A percentile compares a stretch with the other conserved stretches of the same genome.
These are phyloP conservation scores for Triticum urartu DNA, from an alignment of 176 grass and related monocot species.

Conservation along the genomic window DNA sequence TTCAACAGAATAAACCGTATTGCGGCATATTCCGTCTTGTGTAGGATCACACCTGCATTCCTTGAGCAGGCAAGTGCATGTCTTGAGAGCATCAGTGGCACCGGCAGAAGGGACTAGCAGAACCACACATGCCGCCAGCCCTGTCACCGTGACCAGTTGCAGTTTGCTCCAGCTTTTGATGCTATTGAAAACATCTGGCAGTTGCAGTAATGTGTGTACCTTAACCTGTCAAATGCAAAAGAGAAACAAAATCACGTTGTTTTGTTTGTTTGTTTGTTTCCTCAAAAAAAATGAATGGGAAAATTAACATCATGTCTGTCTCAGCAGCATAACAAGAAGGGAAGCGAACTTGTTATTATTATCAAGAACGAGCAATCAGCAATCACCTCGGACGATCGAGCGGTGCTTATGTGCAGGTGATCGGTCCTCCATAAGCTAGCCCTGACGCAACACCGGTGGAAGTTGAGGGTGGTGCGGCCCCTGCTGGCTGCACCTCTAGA, in stretches of 20 bases:
- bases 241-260: not conserved
- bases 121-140: slow-evolving; percentile 57
- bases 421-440: slow-evolving; percentile 19
- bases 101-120: slow-evolving; percentile 71
- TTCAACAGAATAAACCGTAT: not conserved
- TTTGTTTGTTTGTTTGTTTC: too few species aligned
- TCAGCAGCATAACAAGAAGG: not conserved
- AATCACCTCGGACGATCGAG: slow-evolving; percentile 34
- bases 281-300: not conserved
- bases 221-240: slow-evolving; percentile 38
- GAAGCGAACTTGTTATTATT: not conserved
- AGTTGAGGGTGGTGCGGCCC: not conserved
- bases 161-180: slow-evolving; percentile 51
- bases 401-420: not conserved
- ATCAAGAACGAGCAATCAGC: not conserved
- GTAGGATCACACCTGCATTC: slow-evolving; percentile 79
- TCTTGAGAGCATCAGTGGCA: slow-evolving; percentile 87
- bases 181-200: slow-evolving; percentile 21
- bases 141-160: slow-evolving; percentile 52
- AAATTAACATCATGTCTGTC: not conserved
- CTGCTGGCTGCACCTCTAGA: slow-evolving; percentile 3
- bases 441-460: slow-evolving; percentile 23
- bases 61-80: slow-evolving; percentile 91
- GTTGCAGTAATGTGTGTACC: slow-evolving; percentile 2
- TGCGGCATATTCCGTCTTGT: not conserved